Evolutionary conservation across 1,139 yeast genomes (phyloP).

Genomic region (Taiozyma sp.): DNA sequence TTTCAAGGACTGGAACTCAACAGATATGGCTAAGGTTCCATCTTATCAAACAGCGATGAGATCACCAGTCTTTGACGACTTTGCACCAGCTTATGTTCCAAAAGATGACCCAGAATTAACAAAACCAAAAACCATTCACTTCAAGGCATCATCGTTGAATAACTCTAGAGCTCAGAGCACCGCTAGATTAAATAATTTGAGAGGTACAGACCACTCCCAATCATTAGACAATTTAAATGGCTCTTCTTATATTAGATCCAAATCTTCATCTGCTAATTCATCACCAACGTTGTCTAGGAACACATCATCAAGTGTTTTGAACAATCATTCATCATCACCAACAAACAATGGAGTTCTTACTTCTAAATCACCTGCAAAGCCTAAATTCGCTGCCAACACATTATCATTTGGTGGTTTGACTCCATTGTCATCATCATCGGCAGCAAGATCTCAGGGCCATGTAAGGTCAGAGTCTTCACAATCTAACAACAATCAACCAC

Average conservation of each 20-base stretch:
- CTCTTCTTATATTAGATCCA: conserved; percentile 7
- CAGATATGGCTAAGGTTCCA: conserved; percentile 63
- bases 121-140: conserved; percentile 22
- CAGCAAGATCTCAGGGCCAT: neutral
- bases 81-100: conserved; percentile 59
- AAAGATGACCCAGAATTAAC: conserved; percentile 27
- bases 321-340: neutral
- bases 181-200: conserved; percentile 15
- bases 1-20: conserved; percentile 35
- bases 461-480: neutral
- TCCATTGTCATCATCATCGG: conserved; percentile 11
- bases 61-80: conserved; percentile 39
- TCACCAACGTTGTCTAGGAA: conserved; percentile 20
- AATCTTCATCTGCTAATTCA: conserved; percentile 9
- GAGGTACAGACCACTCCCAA: conserved; percentile 13
- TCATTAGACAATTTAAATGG: neutral
- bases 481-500: neutral
- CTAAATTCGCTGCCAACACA: conserved; percentile 8
- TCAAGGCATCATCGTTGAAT: conserved; percentile 20
- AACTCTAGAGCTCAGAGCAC: conserved; percentile 24
- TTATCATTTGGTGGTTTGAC: conserved; percentile 14
- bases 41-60: conserved; percentile 74
- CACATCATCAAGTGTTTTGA: conserved; percentile 11
- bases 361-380: conserved; percentile 11
- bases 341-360: neutral